phyloP scores from a whole-genome alignment of 495 filamentous ascomycete genomes.

The Aspergillus taichungensis region DNA sequence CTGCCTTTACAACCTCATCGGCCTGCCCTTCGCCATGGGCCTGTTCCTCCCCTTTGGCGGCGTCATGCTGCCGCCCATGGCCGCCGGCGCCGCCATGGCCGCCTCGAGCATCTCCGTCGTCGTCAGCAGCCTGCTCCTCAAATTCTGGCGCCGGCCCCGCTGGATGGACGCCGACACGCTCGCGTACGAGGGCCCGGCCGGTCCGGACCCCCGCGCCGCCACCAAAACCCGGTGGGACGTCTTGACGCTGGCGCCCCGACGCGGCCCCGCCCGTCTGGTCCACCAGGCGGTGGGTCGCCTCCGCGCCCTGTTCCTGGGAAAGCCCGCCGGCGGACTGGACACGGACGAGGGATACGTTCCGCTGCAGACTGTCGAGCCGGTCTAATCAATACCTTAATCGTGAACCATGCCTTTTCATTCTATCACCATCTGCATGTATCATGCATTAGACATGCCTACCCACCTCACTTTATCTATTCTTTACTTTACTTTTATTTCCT shows the following conservation, averaged over 20 bases:
- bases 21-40: conserved; percentile 95
- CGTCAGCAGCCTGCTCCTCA: conserved; percentile 69
- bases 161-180: conserved; percentile 80
- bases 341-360: conserved; percentile 37
- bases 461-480: no score
- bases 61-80: conserved; percentile 84
- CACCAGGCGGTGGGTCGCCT: conserved; percentile 8
- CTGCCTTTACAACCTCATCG: conserved; percentile 85
- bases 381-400: no score
- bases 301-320: conserved; percentile 25
- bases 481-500: no score
- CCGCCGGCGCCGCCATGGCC: conserved; percentile 92
- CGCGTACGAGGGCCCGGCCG: conserved; percentile 37
- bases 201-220: conserved; percentile 3
- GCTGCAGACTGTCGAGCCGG: conserved; percentile 34
- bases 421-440: no score
- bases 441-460: no score
- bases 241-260: not conserved
- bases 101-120: conserved; percentile 85
- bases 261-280: conserved; percentile 13
- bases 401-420: no score
- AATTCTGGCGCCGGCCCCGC: conserved; percentile 73
- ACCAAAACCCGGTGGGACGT: conserved; percentile 28
- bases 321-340: conserved; percentile 9
- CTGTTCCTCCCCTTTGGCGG: conserved; percentile 83